Percentiles rank a stretch among this genome's conserved stretches.
These are phyloP conservation scores for Epichloe typhina DNA, from an alignment of 2,329 filamentous ascomycete species.

Conservation along the genomic window DNA sequence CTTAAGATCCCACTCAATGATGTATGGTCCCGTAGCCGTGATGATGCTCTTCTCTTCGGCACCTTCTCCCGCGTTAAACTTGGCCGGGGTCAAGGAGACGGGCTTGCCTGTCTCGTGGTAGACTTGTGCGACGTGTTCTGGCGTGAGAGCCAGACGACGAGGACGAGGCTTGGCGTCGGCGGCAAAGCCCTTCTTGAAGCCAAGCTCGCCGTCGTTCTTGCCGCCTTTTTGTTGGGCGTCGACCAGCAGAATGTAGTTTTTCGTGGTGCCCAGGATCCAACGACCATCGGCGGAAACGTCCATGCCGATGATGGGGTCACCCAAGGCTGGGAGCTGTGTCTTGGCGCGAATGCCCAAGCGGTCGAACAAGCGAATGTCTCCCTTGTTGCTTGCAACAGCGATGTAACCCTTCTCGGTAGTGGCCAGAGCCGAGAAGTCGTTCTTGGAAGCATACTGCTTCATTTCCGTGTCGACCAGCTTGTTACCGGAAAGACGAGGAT, in stretches of 20 bases:
- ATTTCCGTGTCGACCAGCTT: conserved; percentile 88
- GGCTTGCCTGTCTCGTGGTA: conserved; percentile 86
- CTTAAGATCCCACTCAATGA: conserved; percentile 91
- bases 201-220: conserved; percentile 96
- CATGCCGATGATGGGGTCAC: conserved; percentile 86
- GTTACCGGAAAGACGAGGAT: conserved; percentile 77
- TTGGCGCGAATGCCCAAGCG: conserved; percentile 94
- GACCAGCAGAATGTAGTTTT: conserved; percentile 87
- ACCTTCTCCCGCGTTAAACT: conserved; percentile 82
- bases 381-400: conserved; percentile 90
- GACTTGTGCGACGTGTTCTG: conserved; percentile 91
- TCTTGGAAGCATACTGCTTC: conserved; percentile 95
- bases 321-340: conserved; percentile 88
- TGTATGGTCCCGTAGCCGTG: conserved; percentile 90
- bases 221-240: conserved; percentile 78
- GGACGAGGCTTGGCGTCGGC: conserved; percentile 92
- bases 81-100: conserved; percentile 78
- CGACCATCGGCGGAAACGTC: conserved; percentile 92
- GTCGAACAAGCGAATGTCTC: conserved; percentile 93
- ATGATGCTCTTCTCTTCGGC: conserved; percentile 85
- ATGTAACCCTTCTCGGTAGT: conserved; percentile 96
- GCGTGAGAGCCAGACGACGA: conserved; percentile 74
- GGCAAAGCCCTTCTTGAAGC: conserved; percentile 85
- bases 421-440: conserved; percentile 87
- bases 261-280: conserved; percentile 89